Percentiles rank a stretch among this genome's conserved stretches.
phyloP scores from a whole-genome alignment of 2,329 filamentous ascomycete species.

The Aureobasidium vineae region DNA sequence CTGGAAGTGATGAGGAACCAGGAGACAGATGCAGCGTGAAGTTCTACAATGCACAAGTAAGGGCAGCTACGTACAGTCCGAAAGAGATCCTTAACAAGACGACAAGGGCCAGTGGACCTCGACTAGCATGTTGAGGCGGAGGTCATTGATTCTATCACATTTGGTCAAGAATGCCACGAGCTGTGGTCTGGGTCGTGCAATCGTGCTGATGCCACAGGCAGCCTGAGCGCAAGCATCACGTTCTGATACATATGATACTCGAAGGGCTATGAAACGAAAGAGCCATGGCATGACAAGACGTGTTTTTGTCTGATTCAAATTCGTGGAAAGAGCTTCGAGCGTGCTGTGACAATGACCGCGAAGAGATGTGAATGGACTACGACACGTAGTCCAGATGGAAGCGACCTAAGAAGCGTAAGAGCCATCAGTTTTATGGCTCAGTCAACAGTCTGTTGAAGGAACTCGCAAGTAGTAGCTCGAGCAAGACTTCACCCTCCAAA shows the following conservation, averaged over 20 bases:
- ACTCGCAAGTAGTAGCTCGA: not conserved
- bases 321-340: not conserved
- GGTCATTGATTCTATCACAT: too few species aligned
- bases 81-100: too few species aligned
- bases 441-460: not conserved
- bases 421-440: not conserved
- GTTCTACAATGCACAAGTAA: too few species aligned
- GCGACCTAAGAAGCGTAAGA: not conserved
- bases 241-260: not conserved
- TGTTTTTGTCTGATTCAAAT: not conserved
- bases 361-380: not conserved
- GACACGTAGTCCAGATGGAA: not conserved
- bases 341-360: not conserved
- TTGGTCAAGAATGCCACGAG: too few species aligned
- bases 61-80: too few species aligned
- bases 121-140: too few species aligned
- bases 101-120: too few species aligned
- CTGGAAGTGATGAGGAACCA: too few species aligned
- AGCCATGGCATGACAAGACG: not conserved
- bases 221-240: too few species aligned
- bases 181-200: too few species aligned
- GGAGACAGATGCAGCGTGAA: too few species aligned
- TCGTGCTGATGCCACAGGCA: too few species aligned
- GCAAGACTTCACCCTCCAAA: not conserved
- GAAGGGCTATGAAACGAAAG: not conserved